Base-by-base conservation (phyloP, 352 stramenopile species). In the Phytophthora hibernalis region DNA sequence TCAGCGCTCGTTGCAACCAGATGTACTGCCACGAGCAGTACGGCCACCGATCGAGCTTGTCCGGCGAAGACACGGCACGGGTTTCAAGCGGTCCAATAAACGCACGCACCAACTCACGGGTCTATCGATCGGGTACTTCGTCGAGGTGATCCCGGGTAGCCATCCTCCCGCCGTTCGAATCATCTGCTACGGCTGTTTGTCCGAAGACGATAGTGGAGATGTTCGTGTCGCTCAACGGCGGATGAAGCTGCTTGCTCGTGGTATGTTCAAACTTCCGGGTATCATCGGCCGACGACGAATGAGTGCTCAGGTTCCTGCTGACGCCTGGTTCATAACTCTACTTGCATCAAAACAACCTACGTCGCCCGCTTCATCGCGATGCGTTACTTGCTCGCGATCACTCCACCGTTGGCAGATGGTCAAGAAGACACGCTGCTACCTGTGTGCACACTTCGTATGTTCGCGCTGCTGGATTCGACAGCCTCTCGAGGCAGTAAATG, bases 381-480 rank as follows among this genome's bases (percentile, higher is more conserved):
- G 84, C 26, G 70, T 85, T 20, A 75, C 65, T 48, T 92, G 84
- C 42, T 78, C 71, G 7, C 77, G 72, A 33, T 67, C 60, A n/a
- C 58, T 91, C 12, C 45, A 69, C 50, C 45, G 51, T 15, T 22
- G 76, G 13, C 31, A 79, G 10, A 30, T 54, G 21, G 54, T 57
- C 45, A 75, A 77, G 61, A 74, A 72, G 35, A 70, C 68, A 5
- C 67, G 58, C 0, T 82, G 74, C 18, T 76, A 76, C 18, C 38
- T 82, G 16, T 82, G 74, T 42, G 67, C 61, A 3, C 68, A 76
- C 30, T 72, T 66, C 13, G 74, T 82, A 5, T 82, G 74, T 12
- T 68, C 65, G n/a, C 48, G 42, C 0, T 82, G 74, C 53, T 71
- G 61, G 61, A 31, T 54, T 4, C 49, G 62, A n/a, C 59, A 82